Evolutionary conservation across 2,329 filamentous ascomycete genomes (phyloP).

Genomic region (Bipolaris cookei): DNA sequence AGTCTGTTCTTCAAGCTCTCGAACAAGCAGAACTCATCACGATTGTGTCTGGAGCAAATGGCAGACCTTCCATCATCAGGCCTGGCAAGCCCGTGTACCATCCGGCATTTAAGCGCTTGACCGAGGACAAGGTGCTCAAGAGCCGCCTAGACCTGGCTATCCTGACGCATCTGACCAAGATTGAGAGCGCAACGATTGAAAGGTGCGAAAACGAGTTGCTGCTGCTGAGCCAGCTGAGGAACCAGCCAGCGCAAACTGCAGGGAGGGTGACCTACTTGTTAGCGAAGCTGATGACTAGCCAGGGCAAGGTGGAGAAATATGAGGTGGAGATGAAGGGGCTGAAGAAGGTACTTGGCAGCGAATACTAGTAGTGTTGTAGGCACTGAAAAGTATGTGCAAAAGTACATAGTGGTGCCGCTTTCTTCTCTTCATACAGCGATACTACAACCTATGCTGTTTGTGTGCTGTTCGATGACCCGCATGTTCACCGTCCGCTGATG

Average conservation of each 20-base stretch:
- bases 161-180: slow-evolving; percentile 70
- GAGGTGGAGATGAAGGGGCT: slow-evolving; percentile 74
- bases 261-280: slow-evolving; percentile 75
- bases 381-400: background rate
- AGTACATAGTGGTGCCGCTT: background rate
- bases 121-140: slow-evolving; percentile 73
- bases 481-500: background rate
- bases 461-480: slow-evolving; percentile 1
- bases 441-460: background rate
- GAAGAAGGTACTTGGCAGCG: slow-evolving; percentile 71
- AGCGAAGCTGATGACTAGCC: slow-evolving; percentile 73
- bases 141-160: slow-evolving; percentile 73
- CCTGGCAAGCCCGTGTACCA: slow-evolving; percentile 87
- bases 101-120: slow-evolving; percentile 77
- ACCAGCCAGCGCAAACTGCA: slow-evolving; percentile 70
- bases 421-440: background rate
- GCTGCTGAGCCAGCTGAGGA: slow-evolving; percentile 72
- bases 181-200: slow-evolving; percentile 75
- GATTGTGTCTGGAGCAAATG: slow-evolving; percentile 71
- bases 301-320: slow-evolving; percentile 74
- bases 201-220: slow-evolving; percentile 80
- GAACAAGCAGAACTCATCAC: slow-evolving; percentile 86
- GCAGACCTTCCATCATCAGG: slow-evolving; percentile 77
- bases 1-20: slow-evolving; percentile 77
- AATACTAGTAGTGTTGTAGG: slow-evolving; percentile 46